Base-by-base conservation (phyloP, 345 rosid genomes). In the Acer saccharum region DNA sequence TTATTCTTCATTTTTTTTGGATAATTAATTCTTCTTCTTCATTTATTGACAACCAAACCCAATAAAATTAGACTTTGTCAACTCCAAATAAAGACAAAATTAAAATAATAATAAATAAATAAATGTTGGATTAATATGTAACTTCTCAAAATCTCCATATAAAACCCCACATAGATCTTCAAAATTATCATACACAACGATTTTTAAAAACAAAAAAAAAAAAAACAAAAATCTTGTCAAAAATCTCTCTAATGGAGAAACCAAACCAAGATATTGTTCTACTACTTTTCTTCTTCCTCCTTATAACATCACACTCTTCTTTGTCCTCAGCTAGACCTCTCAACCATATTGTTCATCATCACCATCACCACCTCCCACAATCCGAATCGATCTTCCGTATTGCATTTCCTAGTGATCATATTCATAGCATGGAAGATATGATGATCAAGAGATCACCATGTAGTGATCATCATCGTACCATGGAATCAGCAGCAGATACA, bases 261-360 rank as follows among this genome's bases (percentile, higher is more conserved):
- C 5, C 44, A 14, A 39, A 62, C n/a, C 66, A 35, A 35, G 39
- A 35, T 4, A 35, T 35, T 35, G 39, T 35, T 35, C 39, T 35
- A 35, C 39, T 35, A 35, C 39, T 35, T 35, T 35, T 35, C 39
- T 35, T 35, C n/a, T 4, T 71, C 20, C 3, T 54, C 20, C 4
- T 63, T 0, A 1, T 46, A 10, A 5, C 16, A 64, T 74, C 69
- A 3, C 23, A 2, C 44, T 58, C 65, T 58, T 58, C 63, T 10
- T 1, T 54, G 2, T 54, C 64, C 58, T 73, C 77, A 6, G 70
- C 77, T 29, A 27, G 77, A 52, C 46, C 41, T 48, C 69, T 74
- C 64, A 60, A 60, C 64, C 12, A 1, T n/a, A 20, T 18, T 7
- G 63, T 58, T 58, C 20, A 7, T 18, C 63, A 46, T 32, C 74